phyloP scores from a whole-genome alignment of 441 rosid genomes.

The Daphne laureola region DNA sequence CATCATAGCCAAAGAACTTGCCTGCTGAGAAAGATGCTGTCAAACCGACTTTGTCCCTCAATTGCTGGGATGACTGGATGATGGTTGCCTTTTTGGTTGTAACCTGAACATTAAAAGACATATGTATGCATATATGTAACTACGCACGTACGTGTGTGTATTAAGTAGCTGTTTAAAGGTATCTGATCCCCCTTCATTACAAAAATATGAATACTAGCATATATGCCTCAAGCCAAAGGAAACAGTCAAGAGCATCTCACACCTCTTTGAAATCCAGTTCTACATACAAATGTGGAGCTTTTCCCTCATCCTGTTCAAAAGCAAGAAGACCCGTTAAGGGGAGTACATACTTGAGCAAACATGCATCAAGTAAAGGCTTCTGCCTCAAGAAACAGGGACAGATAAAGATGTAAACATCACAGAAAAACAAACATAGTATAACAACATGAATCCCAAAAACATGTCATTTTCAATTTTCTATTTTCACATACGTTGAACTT shows the following conservation, averaged over 20 bases:
- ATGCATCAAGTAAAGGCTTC: no score
- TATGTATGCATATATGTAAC: not conserved
- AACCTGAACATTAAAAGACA: conserved; percentile 38
- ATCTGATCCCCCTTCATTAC: not conserved
- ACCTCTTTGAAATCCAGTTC: conserved; percentile 98
- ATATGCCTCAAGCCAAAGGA: no score
- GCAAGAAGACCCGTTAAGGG: conserved; percentile 3
- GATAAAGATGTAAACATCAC: no score
- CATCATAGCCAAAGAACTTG: conserved; percentile 19
- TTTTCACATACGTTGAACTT: no score
- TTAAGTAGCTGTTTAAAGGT: not conserved
- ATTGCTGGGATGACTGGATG: conserved; percentile 49
- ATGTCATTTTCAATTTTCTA: no score
- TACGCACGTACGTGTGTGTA: no score
- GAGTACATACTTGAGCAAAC: no score
- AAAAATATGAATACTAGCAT: conserved; percentile 4
- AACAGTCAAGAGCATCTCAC: conserved; percentile 8
- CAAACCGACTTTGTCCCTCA: conserved; percentile 67
- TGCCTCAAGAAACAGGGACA: no score
- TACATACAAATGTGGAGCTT: conserved; percentile 76
- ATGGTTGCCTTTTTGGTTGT: conserved; percentile 82
- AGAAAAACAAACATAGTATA: no score
- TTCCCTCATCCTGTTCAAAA: conserved; percentile 68
- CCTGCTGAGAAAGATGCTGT: conserved; percentile 71
- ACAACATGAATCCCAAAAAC: no score